These are phyloP conservation scores for Trichomonas vaginalis DNA, from an alignment of 208 protist genomes.

Conservation along the genomic window DNA sequence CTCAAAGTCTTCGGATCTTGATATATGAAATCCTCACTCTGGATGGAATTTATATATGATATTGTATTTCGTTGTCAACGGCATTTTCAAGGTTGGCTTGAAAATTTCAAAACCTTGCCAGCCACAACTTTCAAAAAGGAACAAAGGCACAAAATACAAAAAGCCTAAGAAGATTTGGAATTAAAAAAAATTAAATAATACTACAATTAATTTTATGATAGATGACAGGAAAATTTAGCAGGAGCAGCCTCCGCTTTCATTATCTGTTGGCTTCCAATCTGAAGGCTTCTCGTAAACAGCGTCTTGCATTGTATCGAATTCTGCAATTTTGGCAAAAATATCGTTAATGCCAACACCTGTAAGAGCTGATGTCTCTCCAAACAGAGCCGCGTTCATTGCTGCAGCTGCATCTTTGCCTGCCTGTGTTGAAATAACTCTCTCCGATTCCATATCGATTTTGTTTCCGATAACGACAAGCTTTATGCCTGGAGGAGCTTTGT, in stretches of 20 bases:
- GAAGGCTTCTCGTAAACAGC: not conserved
- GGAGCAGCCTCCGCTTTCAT: not conserved
- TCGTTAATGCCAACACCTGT: not conserved
- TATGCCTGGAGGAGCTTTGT: not conserved
- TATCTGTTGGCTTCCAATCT: not conserved
- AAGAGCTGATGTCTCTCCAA: not conserved
- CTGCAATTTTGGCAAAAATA: not conserved
- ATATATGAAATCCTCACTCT: too few species aligned
- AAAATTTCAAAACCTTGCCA: too few species aligned
- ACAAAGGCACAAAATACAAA: too few species aligned
- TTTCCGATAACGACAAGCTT: constrained; percentile 8
- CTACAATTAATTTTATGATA: too few species aligned
- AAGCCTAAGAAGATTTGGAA: too few species aligned
- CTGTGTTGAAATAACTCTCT: not conserved
- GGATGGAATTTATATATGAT: too few species aligned
- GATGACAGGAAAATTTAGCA: not conserved
- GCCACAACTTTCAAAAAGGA: too few species aligned
- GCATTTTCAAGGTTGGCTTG: too few species aligned
- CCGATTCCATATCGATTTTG: not conserved
- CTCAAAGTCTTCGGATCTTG: too few species aligned
- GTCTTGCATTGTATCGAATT: not conserved
- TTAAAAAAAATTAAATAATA: too few species aligned
- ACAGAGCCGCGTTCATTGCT: not conserved
- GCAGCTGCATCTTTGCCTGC: not conserved
- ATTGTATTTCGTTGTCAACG: too few species aligned